Conservation (phyloP, 495 filamentous ascomycete genomes). For the Lasiosphaeria miniovina region DNA sequence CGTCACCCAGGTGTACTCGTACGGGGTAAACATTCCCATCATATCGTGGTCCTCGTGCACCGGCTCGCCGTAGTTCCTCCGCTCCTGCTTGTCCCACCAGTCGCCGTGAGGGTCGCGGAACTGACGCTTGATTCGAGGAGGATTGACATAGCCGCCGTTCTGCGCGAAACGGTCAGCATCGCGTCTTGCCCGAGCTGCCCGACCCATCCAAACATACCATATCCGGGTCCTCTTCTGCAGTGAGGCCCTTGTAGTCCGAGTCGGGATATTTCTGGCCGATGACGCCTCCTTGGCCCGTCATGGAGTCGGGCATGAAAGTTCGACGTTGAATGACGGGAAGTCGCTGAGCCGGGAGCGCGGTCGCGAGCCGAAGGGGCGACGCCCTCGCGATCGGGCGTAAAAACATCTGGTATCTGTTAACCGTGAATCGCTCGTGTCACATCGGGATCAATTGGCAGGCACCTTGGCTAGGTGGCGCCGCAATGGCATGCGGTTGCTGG, state of each 20-base stretch:
- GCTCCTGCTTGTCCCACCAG: slow-evolving; percentile 98
- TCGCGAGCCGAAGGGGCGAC: slow-evolving; percentile 51
- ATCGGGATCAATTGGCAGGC: neutral
- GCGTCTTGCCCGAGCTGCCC: neutral
- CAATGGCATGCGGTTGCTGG: slow-evolving; percentile 21
- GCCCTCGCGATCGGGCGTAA: slow-evolving; percentile 56
- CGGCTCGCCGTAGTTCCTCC: slow-evolving; percentile 91
- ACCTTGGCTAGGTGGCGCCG: slow-evolving; percentile 27
- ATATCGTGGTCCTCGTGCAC: slow-evolving; percentile 97
- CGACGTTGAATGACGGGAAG: slow-evolving; percentile 49
- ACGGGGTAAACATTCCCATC: slow-evolving; percentile 81
- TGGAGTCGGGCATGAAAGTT: slow-evolving; percentile 44
- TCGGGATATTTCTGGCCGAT: slow-evolving; percentile 52
- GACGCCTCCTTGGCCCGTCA: slow-evolving; percentile 31
- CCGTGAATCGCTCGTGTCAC: neutral
- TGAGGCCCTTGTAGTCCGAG: slow-evolving; percentile 50
- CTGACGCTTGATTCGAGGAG: slow-evolving; percentile 74
- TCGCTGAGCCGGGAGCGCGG: slow-evolving; percentile 39
- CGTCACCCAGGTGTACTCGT: slow-evolving; percentile 83
- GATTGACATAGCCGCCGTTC: slow-evolving; percentile 94
- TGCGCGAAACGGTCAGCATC: slow-evolving; percentile 39
- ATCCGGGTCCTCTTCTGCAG: slow-evolving; percentile 67
- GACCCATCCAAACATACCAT: slow-evolving; percentile 52
- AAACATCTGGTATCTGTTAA: slow-evolving; percentile 54
- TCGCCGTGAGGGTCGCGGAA: slow-evolving; percentile 89